Evolutionary conservation across 768 basidiomycete genomes (phyloP).

Genomic region (Leucogyrophana mollusca): DNA sequence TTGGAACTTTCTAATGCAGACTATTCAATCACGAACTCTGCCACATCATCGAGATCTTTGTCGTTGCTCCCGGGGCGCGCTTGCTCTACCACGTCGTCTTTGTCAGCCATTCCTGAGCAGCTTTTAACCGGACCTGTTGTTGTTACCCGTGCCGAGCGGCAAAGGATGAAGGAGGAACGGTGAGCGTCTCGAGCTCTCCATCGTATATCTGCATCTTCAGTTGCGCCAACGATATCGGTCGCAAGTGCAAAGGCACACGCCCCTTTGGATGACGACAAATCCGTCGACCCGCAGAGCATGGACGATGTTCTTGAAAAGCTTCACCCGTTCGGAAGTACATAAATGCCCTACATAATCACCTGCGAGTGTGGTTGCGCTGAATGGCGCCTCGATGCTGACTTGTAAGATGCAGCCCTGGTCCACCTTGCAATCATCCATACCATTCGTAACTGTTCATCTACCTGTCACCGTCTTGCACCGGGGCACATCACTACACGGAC

Average conservation of each 20-base stretch:
- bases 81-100: slow-evolving; percentile 38
- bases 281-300: slow-evolving; percentile 31
- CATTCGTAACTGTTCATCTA: too few species aligned
- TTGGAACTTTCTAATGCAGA: slow-evolving; percentile 14
- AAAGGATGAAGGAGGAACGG: slow-evolving; percentile 29
- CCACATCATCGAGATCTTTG: slow-evolving; percentile 40
- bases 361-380: too few species aligned
- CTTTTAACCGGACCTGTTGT: slow-evolving; percentile 12
- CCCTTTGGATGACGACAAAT: slow-evolving; percentile 8
- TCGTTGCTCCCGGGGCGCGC: slow-evolving; percentile 39
- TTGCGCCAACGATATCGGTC: slow-evolving; percentile 15
- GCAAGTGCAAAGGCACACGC: slow-evolving; percentile 8
- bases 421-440: too few species aligned
- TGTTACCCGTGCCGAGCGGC: slow-evolving; percentile 26
- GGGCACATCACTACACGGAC: too few species aligned
- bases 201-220: slow-evolving; percentile 33
- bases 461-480: too few species aligned
- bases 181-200: slow-evolving; percentile 30
- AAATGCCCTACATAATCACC: slow-evolving; percentile 4
- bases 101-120: slow-evolving; percentile 60
- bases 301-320: slow-evolving; percentile 47
- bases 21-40: slow-evolving; percentile 14
- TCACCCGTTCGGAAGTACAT: slow-evolving; percentile 35
- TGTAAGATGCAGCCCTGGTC: too few species aligned
- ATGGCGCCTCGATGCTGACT: too few species aligned